Percentiles rank a stretch among this genome's conserved stretches.
These are phyloP conservation scores for Parastagonospora nodorum DNA, from an alignment of 2,329 filamentous ascomycete species.

Conservation along the genomic window DNA sequence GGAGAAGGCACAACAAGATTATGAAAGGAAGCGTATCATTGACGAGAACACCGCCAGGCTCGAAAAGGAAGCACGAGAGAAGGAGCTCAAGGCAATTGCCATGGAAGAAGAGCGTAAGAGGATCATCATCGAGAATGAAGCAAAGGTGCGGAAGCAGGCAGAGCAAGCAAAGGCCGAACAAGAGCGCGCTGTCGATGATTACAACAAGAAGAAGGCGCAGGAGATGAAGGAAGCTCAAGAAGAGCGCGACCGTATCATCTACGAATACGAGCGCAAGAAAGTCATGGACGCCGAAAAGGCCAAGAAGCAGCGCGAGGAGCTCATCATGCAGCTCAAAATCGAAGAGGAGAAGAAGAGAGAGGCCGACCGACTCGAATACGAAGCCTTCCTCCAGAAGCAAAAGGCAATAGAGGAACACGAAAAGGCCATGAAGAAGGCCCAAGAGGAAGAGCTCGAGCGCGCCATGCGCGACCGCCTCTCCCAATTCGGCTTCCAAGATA, in stretches of 20 bases:
- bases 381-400: slow-evolving; percentile 48
- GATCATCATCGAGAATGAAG: slow-evolving; percentile 36
- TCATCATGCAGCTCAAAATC: slow-evolving; percentile 46
- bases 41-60: slow-evolving; percentile 37
- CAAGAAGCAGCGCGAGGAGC: slow-evolving; percentile 42
- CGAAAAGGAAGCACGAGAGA: slow-evolving; percentile 35
- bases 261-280: slow-evolving; percentile 45
- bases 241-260: slow-evolving; percentile 40
- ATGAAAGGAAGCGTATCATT: slow-evolving; percentile 37
- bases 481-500: slow-evolving; percentile 53
- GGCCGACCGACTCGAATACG: slow-evolving; percentile 50
- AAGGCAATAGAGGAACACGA: slow-evolving; percentile 49
- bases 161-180: slow-evolving; percentile 38
- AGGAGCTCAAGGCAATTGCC: slow-evolving; percentile 29
- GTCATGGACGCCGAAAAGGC: slow-evolving; percentile 43
- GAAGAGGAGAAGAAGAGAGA: slow-evolving; percentile 49
- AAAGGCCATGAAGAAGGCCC: slow-evolving; percentile 46
- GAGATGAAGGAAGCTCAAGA: slow-evolving; percentile 38
- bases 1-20: slow-evolving; percentile 33
- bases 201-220: slow-evolving; percentile 39
- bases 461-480: slow-evolving; percentile 52
- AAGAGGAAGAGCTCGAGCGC: slow-evolving; percentile 51
- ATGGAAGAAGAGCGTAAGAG: slow-evolving; percentile 33
- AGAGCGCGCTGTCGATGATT: slow-evolving; percentile 40
- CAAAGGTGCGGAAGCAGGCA: slow-evolving; percentile 34